Evolutionary conservation across 2,329 filamentous ascomycete species (phyloP), one percentile per base, ranked within the genome.

Genomic region (Colletotrichum higginsianum): DNA sequence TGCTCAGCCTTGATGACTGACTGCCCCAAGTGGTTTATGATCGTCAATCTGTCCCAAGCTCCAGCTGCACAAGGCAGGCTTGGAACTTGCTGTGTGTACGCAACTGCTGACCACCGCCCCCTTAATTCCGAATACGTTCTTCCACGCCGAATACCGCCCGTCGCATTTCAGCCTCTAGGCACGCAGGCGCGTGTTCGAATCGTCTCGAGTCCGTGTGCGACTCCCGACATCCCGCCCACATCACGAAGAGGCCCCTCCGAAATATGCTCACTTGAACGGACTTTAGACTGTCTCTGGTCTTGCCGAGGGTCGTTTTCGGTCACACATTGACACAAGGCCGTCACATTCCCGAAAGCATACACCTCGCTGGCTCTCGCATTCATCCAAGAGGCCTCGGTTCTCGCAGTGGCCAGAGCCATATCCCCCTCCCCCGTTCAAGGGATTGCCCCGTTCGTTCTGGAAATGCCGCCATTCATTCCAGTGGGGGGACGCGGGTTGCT

Each of bases 1-100:
- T 68, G 58, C 68, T 68, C 44, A 62, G 68, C 68, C 68, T 68
- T 58, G 8, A 60, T 68, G 26, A 35, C 35, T 35, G 8, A 35
- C 26, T 26, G 26, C 23, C 11, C 60, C 61, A 47, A 56, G 30
- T 56, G 49, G 57, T 56, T 47, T 15, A 52, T 67, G 67, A 67
- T 67, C 63, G 44, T 57, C 64, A 55, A 55, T n/a, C 11, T 35
- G 49, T 49, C 26, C 46, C 58, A 50, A 40, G 30, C 30, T 21
- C n/a, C 30, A 61, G 63, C 63, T 71, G 68, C 38, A 53, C 50
- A 26, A 47, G 26, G 42, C 15, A 9, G 68, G 68, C 64, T 71
- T 62, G 46, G 57, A 56, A 35, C 26, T n/a, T 30, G 21, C 15
- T 23, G 23, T n/a, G 50, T 67, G 63, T 35, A 35, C 30, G 30